These are phyloP conservation scores for Aspergillus persii DNA, from an alignment of 2,329 filamentous ascomycete genomes.

Conservation along the genomic window DNA sequence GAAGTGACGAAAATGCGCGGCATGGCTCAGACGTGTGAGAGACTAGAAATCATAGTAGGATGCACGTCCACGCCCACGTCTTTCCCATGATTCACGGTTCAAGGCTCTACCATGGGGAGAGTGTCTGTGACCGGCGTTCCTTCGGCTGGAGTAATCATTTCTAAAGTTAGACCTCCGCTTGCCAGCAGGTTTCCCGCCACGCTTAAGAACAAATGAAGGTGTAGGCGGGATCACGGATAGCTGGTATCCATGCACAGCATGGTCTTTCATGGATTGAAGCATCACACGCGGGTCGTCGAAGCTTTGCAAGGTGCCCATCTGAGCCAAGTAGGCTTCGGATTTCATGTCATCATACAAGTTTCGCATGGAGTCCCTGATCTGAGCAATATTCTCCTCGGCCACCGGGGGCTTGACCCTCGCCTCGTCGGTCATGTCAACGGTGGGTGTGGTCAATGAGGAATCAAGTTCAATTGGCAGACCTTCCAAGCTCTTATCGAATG, in stretches of 20 bases:
- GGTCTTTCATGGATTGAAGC: conserved; percentile 38
- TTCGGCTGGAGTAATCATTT: too few relatives aligned
- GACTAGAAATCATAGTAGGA: conserved; percentile 22
- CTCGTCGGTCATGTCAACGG: conserved; percentile 10
- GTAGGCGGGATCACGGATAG: conserved; percentile 42
- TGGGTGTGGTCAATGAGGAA: conserved; percentile 15
- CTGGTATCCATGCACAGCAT: conserved; percentile 45
- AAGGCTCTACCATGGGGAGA: too few relatives aligned
- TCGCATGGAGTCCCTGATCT: conserved; percentile 45
- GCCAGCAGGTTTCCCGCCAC: conserved; percentile 17
- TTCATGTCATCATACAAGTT: conserved; percentile 26
- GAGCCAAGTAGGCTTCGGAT: conserved; percentile 29
- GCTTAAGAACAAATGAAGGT: conserved; percentile 19
- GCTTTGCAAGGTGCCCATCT: conserved; percentile 17
- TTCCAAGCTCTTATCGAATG: conserved; percentile 36
- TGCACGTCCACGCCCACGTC: conserved; percentile 3
- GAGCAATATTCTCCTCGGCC: conserved; percentile 24
- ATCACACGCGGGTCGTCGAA: too few relatives aligned
- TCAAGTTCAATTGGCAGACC: conserved; percentile 13
- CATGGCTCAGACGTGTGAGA: conserved; percentile 11
- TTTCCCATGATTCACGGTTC: too few relatives aligned
- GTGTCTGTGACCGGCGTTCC: too few relatives aligned
- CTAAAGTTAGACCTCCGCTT: too few relatives aligned
- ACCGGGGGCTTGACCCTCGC: conserved; percentile 6
- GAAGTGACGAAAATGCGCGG: too few relatives aligned